A percentile compares a stretch with the other conserved stretches of the same genome.
These are phyloP conservation scores for Setaria viridis DNA, from an alignment of 202 grass and related monocot genomes.

Conservation along the genomic window DNA sequence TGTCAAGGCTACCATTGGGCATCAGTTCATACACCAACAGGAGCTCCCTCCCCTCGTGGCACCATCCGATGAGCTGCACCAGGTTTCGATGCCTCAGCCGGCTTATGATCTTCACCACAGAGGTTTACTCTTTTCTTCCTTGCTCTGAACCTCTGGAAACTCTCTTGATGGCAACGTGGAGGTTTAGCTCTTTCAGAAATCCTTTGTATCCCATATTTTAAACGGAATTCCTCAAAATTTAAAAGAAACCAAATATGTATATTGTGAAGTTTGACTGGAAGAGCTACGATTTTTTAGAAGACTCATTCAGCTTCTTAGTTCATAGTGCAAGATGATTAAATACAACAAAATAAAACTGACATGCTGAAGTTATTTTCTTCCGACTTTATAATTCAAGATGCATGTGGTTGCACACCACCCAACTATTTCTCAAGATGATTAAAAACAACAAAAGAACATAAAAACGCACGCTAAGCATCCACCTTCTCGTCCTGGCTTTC, in stretches of 20 bases:
- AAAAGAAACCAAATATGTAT: not conserved
- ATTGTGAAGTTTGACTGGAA: not conserved
- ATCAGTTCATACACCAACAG: conserved; percentile 51
- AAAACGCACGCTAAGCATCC: not conserved
- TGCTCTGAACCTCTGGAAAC: conserved; percentile 43
- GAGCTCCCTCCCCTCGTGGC: conserved; percentile 40
- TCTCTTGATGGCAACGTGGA: conserved; percentile 52
- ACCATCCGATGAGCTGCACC: conserved; percentile 52
- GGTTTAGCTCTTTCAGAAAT: conserved; percentile 21
- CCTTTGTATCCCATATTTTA: not conserved
- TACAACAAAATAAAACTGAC: not conserved
- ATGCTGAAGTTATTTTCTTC: not conserved
- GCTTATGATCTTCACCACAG: conserved; percentile 41
- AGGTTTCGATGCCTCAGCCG: too few relatives aligned
- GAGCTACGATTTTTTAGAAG: not conserved
- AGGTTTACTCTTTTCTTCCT: conserved; percentile 38
- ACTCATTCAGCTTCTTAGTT: not conserved
- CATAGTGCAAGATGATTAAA: not conserved
- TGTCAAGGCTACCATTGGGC: conserved; percentile 46
- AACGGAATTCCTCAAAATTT: too few relatives aligned
- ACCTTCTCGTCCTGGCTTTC: not conserved
- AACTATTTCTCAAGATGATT: not conserved
- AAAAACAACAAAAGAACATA: not conserved
- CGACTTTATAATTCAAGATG: not conserved
- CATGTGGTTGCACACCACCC: too few relatives aligned